Percentiles rank a stretch among this genome's conserved stretches.
These are phyloP conservation scores for Beauveria sp. DNA, from an alignment of 2,329 filamentous ascomycete genomes.

Conservation along the genomic window DNA sequence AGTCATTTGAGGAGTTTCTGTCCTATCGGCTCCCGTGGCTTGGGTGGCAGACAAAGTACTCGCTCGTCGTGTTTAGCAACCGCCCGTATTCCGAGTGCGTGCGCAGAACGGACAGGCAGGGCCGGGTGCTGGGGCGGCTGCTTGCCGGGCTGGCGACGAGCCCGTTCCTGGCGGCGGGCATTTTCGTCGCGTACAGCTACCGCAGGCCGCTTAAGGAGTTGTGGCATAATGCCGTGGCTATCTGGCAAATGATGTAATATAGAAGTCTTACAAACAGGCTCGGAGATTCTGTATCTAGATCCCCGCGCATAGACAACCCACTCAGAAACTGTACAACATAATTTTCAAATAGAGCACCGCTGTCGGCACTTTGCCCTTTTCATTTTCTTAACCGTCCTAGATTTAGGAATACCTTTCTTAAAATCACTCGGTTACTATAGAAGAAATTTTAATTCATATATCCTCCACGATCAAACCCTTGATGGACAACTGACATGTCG, in stretches of 20 bases:
- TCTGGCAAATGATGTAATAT: constrained; percentile 10
- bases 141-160: constrained; percentile 31
- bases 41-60: constrained; percentile 90
- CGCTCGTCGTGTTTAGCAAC: constrained; percentile 87
- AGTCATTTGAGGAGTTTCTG: constrained; percentile 77
- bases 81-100: constrained; percentile 83
- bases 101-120: constrained; percentile 60
- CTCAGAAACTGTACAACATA: neutral
- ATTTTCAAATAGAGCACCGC: neutral
- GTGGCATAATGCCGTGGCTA: constrained; percentile 2
- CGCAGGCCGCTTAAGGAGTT: constrained; percentile 12
- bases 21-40: constrained; percentile 66
- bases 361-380: neutral
- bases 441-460: no score
- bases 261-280: neutral
- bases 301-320: neutral
- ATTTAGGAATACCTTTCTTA: no score
- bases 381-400: neutral
- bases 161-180: constrained; percentile 21
- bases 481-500: neutral
- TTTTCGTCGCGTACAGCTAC: constrained; percentile 21
- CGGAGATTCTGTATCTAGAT: neutral
- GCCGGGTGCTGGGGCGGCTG: constrained; percentile 45
- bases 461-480: no score
- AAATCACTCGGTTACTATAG: no score